Evolutionary conservation across 169 alveolate genomes (phyloP).

Genomic region (Eimeria sp.): DNA sequence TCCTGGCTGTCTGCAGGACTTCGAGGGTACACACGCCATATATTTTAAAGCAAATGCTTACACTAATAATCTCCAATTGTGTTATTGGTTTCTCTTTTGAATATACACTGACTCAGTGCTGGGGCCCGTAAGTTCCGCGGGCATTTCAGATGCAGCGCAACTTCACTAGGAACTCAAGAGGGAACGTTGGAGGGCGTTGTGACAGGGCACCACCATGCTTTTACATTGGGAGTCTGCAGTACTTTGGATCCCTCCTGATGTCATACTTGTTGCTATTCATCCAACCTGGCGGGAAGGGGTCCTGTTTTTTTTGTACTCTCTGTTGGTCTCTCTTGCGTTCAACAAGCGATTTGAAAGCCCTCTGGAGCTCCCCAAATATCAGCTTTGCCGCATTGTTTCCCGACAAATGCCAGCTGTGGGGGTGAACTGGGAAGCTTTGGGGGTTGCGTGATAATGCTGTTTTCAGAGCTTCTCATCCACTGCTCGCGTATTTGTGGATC

Average conservation of each 20-base stretch:
- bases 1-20: background rate
- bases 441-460: background rate
- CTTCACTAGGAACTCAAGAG: background rate
- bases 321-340: no score
- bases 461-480: slow-evolving; percentile 85
- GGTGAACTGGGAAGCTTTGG: no score
- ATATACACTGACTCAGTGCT: background rate
- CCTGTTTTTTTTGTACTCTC: no score
- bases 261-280: background rate
- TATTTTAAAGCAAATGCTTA: background rate
- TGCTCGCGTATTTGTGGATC: slow-evolving; percentile 94
- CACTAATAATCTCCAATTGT: background rate
- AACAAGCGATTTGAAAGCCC: no score
- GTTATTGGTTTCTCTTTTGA: background rate
- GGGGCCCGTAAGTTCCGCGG: background rate
- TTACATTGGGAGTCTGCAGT: background rate
- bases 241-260: background rate
- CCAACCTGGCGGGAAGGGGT: background rate
- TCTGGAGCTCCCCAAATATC: no score
- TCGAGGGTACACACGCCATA: background rate
- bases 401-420: no score
- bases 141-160: background rate
- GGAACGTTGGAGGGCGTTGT: background rate
- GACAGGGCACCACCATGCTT: background rate
- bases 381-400: no score